Evolutionary conservation across 2,329 filamentous ascomycete species (phyloP).

Genomic region (Trichoderma afroharzianum): DNA sequence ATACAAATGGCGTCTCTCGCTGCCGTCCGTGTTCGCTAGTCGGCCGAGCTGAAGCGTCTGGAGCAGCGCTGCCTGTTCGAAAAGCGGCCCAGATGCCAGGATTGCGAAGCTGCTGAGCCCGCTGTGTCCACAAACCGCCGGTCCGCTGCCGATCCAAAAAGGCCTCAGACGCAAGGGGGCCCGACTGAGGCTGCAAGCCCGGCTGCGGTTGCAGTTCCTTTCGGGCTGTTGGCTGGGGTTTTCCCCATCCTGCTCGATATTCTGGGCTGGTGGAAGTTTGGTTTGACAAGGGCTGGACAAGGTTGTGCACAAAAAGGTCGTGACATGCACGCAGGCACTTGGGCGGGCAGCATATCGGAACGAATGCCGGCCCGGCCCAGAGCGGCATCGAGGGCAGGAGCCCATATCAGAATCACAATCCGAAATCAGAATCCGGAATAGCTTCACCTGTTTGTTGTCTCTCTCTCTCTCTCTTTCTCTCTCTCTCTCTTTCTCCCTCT

Average conservation of each 20-base stretch:
- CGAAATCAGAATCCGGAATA: neutral
- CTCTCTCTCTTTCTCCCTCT: no score
- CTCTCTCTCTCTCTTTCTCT: neutral
- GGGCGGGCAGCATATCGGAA: constrained; percentile 11
- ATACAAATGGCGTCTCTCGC: no score
- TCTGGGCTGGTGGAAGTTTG: no score
- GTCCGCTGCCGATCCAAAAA: neutral
- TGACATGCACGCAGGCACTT: neutral
- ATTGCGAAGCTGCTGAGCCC: neutral
- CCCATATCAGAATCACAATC: neutral
- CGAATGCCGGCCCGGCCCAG: constrained; percentile 9
- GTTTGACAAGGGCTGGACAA: neutral
- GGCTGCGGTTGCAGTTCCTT: neutral
- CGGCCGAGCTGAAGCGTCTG: neutral
- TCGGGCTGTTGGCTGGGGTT: neutral
- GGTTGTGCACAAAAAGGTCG: neutral
- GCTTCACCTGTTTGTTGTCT: neutral
- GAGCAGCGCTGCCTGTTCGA: neutral
- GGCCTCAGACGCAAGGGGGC: constrained; percentile 6
- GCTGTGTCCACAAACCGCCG: neutral
- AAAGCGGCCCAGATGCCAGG: neutral
- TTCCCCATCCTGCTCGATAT: neutral
- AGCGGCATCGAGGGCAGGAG: neutral
- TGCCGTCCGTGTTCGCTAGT: neutral
- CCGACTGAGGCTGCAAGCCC: neutral